Percentiles rank a stretch among this genome's conserved stretches.
phyloP scores from a whole-genome alignment of 768 basidiomycete species.

The Lactarius trivialis region DNA sequence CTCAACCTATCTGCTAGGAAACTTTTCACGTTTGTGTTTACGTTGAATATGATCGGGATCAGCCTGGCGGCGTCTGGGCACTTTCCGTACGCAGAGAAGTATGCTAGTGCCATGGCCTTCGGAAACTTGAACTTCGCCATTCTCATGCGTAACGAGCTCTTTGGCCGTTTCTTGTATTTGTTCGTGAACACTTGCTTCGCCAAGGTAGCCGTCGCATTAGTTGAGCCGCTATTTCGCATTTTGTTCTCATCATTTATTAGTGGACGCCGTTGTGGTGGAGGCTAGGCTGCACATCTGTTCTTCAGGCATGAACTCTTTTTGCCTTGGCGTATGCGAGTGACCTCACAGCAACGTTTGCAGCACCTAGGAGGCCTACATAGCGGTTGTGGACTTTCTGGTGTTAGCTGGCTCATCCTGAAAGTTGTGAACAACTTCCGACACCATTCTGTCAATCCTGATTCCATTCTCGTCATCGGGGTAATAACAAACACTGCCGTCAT shows the following conservation, averaged over 20 bases:
- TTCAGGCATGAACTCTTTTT: slow-evolving; percentile 41
- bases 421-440: slow-evolving; percentile 34
- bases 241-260: slow-evolving; percentile 29
- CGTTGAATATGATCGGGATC: slow-evolving; percentile 53
- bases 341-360: slow-evolving; percentile 24
- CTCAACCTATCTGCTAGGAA: slow-evolving; percentile 37
- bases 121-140: slow-evolving; percentile 70
- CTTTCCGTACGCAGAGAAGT: slow-evolving; percentile 64
- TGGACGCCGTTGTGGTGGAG: slow-evolving; percentile 72
- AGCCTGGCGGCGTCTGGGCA: slow-evolving; percentile 52
- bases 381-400: slow-evolving; percentile 37
- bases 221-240: background rate
- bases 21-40: slow-evolving; percentile 8
- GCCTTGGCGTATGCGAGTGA: background rate
- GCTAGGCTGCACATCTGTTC: slow-evolving; percentile 63
- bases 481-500: slow-evolving; percentile 35
- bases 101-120: slow-evolving; percentile 66
- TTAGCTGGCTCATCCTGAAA: slow-evolving; percentile 34
- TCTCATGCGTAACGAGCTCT: slow-evolving; percentile 75
- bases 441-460: slow-evolving; percentile 31
- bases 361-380: slow-evolving; percentile 42
- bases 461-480: slow-evolving; percentile 35
- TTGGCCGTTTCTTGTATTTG: slow-evolving; percentile 69
- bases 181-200: slow-evolving; percentile 68
- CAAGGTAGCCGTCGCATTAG: slow-evolving; percentile 40